Percentiles rank a stretch among this genome's conserved stretches.
Conservation (phyloP, 371 early-diverging fungal species). For the Mucor lusitanicus region DNA sequence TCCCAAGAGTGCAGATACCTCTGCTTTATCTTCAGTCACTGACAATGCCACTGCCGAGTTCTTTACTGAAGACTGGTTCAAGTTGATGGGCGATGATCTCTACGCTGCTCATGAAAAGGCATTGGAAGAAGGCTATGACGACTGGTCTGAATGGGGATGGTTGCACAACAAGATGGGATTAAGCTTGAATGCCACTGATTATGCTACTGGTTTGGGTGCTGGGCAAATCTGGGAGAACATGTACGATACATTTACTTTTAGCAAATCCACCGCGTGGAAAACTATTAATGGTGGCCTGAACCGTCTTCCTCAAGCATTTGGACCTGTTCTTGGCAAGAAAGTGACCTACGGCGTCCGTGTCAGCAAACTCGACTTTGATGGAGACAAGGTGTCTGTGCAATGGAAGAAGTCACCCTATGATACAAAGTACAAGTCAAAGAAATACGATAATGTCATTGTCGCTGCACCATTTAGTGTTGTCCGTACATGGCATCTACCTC, state of each 20-base stretch:
- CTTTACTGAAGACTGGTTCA: slow-evolving; percentile 20
- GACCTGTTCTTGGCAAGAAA: slow-evolving; percentile 31
- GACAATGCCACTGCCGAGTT: slow-evolving; percentile 13
- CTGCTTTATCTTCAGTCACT: slow-evolving; percentile 8
- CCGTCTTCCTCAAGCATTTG: slow-evolving; percentile 33
- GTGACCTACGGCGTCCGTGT: slow-evolving; percentile 23
- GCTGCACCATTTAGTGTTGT: slow-evolving; percentile 33
- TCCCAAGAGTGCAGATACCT: not conserved
- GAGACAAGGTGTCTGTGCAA: slow-evolving; percentile 27
- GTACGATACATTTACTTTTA: slow-evolving; percentile 28
- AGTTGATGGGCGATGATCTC: slow-evolving; percentile 28
- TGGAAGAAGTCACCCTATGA: slow-evolving; percentile 32
- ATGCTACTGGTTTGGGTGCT: slow-evolving; percentile 18
- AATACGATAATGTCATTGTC: slow-evolving; percentile 37
- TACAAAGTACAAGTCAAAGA: slow-evolving; percentile 21
- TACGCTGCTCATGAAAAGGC: slow-evolving; percentile 34
- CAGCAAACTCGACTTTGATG: slow-evolving; percentile 24
- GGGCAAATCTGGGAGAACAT: slow-evolving; percentile 23
- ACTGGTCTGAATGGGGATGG: slow-evolving; percentile 38
- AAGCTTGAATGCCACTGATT: slow-evolving; percentile 29
- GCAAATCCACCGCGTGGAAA: slow-evolving; percentile 23
- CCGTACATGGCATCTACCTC: slow-evolving; percentile 37
- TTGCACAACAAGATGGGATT: slow-evolving; percentile 35
- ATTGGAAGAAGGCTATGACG: slow-evolving; percentile 30
- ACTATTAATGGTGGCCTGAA: slow-evolving; percentile 37